phyloP scores from a whole-genome alignment of 2,329 filamentous ascomycete species.

The Meredithiella fracta region DNA sequence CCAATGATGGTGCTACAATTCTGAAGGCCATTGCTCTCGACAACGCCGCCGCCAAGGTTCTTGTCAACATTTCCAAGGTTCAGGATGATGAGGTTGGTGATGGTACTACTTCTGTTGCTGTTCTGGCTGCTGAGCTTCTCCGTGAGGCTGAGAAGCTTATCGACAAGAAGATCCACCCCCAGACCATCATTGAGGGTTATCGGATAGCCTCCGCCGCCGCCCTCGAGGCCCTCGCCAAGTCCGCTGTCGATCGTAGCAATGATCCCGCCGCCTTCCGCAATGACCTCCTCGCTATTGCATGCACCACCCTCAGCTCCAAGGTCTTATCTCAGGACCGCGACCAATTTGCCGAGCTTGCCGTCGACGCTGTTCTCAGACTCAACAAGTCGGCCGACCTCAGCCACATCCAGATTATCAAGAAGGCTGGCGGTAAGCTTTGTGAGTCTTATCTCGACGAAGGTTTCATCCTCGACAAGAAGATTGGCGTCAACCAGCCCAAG shows the following conservation, averaged over 20 bases:
- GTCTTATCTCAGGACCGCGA: constrained; percentile 86
- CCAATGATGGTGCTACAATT: constrained; percentile 96
- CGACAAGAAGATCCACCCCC: constrained; percentile 95
- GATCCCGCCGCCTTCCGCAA: constrained; percentile 71
- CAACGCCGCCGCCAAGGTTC: constrained; percentile 92
- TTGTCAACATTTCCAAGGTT: constrained; percentile 98
- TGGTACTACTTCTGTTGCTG: constrained; percentile 93
- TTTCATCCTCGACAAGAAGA: constrained; percentile 98
- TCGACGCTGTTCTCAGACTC: constrained; percentile 78
- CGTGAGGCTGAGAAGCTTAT: constrained; percentile 95
- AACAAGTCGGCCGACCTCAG: constrained; percentile 84
- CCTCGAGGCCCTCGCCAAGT: constrained; percentile 64
- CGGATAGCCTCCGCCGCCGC: constrained; percentile 89
- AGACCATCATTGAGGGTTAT: constrained; percentile 98
- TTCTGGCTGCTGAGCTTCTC: constrained; percentile 84
- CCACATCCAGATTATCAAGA: constrained; percentile 99
- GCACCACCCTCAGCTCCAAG: constrained; percentile 93
- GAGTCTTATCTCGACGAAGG: constrained; percentile 97
- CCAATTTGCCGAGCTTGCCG: constrained; percentile 78
- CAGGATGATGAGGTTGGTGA: constrained; percentile 98
- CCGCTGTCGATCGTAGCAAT: constrained; percentile 78
- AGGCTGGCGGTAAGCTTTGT: constrained; percentile 89
- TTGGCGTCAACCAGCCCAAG: constrained; percentile 97
- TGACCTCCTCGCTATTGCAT: constrained; percentile 77
- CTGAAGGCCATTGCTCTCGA: constrained; percentile 96